A percentile compares a stretch with the other conserved stretches of the same genome.
phyloP scores from a whole-genome alignment of 768 basidiomycete species.

The Chlorophyllum brunneum region DNA sequence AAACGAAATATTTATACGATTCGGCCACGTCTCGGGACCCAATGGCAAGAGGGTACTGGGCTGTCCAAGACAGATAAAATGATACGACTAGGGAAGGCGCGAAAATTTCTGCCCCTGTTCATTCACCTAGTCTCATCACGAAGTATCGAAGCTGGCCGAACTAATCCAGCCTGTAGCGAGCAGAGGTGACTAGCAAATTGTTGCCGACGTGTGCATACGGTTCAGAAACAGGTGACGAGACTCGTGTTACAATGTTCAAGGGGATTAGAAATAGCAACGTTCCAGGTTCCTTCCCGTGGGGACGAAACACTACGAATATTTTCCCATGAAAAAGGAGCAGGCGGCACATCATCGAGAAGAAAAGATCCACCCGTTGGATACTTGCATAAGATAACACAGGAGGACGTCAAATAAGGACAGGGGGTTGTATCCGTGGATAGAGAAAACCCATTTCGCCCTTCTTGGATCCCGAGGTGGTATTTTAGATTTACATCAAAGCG shows the following conservation, averaged over 20 bases:
- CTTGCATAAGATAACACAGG: no score
- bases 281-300: slow-evolving; percentile 7
- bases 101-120: background rate
- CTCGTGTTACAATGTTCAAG: background rate
- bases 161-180: background rate
- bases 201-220: no score
- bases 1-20: no score
- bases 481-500: no score
- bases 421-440: no score
- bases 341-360: no score
- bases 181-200: no score
- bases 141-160: background rate
- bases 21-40: background rate
- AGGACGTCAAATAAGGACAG: no score
- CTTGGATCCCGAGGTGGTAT: no score
- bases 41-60: background rate
- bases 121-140: slow-evolving; percentile 3
- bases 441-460: no score
- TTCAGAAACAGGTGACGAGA: no score
- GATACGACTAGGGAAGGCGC: slow-evolving; percentile 10
- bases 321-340: slow-evolving; percentile 9
- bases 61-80: background rate
- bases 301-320: background rate
- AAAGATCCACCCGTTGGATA: no score
- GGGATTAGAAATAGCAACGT: background rate